Base-by-base conservation (phyloP, 768 basidiomycete genomes). In the Suillus decipiens region DNA sequence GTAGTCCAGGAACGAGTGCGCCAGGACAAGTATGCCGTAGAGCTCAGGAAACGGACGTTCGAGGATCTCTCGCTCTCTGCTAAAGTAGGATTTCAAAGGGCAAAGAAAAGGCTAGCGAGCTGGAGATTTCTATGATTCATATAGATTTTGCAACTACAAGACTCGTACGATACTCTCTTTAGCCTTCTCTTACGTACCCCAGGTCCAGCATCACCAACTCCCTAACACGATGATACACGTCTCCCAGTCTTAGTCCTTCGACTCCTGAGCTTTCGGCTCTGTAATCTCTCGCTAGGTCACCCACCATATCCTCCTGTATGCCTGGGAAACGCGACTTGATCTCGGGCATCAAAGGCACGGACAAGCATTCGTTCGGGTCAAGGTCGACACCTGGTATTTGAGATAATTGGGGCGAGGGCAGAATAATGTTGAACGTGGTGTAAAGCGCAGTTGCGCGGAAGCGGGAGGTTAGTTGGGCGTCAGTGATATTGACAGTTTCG, bases 391-490 rank as follows among this genome's bases (percentile, higher is more conserved):
- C 84, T 63, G 80, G 72, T 37, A 80, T 77, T 53, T 80, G 69
- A 50, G 73, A 68, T 28, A 79, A 74, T 58, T 79, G 68, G n/a
- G 67, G 64, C 11, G 66, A 55, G 3, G 77, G 68, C 28, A 87
- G 68, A 36, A 84, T 78, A 5, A 81, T 78, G 45, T 76, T 74
- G 15, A 95, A 79, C 0, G 91, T 89, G 11, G 81, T 72, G 74
- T 89, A 95, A 36, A 95, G 77, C 17, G 93, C 92, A 0, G 93
- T 96, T 61, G 76, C 78, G 45, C 84, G 83, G 67, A 92, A 86
- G n/a, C 90, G 82, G 4, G 83, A 80, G 67, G 84, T 89, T 61
- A 95, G 78, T 69, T 92, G 88, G 53, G 86, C 81, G 69, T 98
- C 95, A 2, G 89, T 88, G 31, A 93, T 78, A 62, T 89, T 88